A percentile compares a stretch with the other conserved stretches of the same genome.
These are phyloP conservation scores for Pythium apleroticum DNA, from an alignment of 352 stramenopile genomes.

Conservation along the genomic window DNA sequence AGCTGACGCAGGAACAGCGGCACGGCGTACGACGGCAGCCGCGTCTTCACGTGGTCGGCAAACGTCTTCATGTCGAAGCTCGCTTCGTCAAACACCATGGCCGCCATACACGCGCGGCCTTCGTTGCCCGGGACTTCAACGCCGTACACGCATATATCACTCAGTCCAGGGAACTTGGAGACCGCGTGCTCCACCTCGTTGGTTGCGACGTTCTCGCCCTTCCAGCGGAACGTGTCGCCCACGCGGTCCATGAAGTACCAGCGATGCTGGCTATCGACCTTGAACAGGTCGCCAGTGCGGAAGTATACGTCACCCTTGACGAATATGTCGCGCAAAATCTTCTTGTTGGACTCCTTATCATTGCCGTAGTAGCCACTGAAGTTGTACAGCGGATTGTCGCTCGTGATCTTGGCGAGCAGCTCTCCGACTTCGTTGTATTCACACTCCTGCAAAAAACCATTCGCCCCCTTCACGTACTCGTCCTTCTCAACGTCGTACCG, in stretches of 20 bases:
- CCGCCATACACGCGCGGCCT: constrained; percentile 80
- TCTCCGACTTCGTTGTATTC: constrained; percentile 66
- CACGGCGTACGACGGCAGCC: constrained; percentile 61
- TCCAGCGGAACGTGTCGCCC: constrained; percentile 93
- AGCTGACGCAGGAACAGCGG: constrained; percentile 86
- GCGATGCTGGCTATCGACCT: constrained; percentile 63
- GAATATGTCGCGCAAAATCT: constrained; percentile 84
- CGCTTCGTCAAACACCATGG: constrained; percentile 77
- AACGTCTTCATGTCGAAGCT: constrained; percentile 61
- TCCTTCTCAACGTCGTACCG: constrained; percentile 79
- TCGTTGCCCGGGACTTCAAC: constrained; percentile 74
- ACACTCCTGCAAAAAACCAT: constrained; percentile 53
- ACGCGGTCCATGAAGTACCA: constrained; percentile 92
- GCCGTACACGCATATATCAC: constrained; percentile 79
- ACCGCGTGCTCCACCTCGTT: constrained; percentile 87
- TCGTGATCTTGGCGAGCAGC: constrained; percentile 61
- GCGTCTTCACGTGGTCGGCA: constrained; percentile 44
- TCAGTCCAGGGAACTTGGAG: constrained; percentile 69
- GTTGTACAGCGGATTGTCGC: constrained; percentile 47
- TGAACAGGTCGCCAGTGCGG: constrained; percentile 89
- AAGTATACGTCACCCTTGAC: constrained; percentile 88
- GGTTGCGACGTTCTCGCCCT: constrained; percentile 92
- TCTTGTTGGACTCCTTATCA: constrained; percentile 75
- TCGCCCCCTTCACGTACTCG: constrained; percentile 47
- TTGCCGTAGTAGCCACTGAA: constrained; percentile 91